phyloP scores from a whole-genome alignment of 2,329 filamentous ascomycete species.

The Talaromyces pinophilus region DNA sequence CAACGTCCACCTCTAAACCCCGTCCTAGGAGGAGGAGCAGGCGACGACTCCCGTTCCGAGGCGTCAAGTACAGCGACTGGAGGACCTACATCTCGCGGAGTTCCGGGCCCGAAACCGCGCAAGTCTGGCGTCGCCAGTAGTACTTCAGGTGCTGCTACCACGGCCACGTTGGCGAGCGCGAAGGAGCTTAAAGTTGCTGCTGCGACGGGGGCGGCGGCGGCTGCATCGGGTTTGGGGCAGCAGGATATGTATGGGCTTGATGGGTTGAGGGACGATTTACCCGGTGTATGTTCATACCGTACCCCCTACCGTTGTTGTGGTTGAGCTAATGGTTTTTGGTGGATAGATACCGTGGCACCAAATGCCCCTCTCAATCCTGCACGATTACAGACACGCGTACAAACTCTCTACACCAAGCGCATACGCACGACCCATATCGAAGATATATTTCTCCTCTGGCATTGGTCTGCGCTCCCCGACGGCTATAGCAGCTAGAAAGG shows the following conservation, averaged over 20 bases:
- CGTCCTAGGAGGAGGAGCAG: constrained; percentile 27
- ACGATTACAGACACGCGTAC: constrained; percentile 52
- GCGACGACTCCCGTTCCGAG: constrained; percentile 52
- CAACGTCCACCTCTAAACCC: constrained; percentile 32
- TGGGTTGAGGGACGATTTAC: constrained; percentile 16
- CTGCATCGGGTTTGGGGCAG: constrained; percentile 7
- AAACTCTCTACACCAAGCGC: constrained; percentile 48
- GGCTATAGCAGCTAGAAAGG: constrained; percentile 43
- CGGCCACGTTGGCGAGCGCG: constrained; percentile 20
- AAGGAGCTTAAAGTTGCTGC: constrained; percentile 30
- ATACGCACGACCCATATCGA: constrained; percentile 49
- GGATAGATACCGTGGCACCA: constrained; percentile 47
- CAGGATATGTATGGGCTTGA: constrained; percentile 9
- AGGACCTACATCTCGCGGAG: constrained; percentile 33
- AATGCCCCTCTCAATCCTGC: constrained; percentile 48
- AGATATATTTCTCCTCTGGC: constrained; percentile 49
- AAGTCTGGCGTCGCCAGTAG: constrained; percentile 27
- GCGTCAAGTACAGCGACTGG: constrained; percentile 44
- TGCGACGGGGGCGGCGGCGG: constrained; percentile 21
- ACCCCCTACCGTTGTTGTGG: background rate
- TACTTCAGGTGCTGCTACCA: constrained; percentile 5
- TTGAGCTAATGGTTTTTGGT: background rate
- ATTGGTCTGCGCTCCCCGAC: constrained; percentile 50
- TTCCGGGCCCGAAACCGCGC: constrained; percentile 35
- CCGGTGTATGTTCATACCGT: constrained; percentile 13